Evolutionary conservation across 208 protist species (phyloP), one percentile per base, ranked within the genome.

Genomic region (Crithidia mellificae): DNA sequence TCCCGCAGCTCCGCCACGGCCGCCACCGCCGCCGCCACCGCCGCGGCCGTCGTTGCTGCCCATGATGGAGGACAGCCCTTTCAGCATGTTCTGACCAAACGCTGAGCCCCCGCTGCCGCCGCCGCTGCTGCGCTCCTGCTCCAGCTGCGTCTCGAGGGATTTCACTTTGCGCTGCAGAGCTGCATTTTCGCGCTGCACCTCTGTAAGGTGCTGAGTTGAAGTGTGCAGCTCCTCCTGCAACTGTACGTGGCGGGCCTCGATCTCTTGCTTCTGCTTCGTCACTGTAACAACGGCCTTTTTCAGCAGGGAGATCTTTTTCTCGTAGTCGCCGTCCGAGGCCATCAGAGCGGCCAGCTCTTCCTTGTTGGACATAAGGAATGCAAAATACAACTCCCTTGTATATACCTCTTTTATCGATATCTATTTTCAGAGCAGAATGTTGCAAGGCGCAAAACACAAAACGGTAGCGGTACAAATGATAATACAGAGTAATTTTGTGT

Each of bases 231-330:
- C 76, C 22, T 78, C 73, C 51, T 81, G 77, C 49, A 94, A 69
- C 58, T 84, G 58, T 9, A 61, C 27, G 22, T 91, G 81, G 25
- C 84, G 70, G 25, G 55, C 57, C 62, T 93, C 86, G 14, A 92
- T 51, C 55, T 91, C 64, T 41, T 92, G 86, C 72, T 93, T 94
- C 46, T 93, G 88, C 51, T 84, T 83, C n/a, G 91, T 94, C 19
- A 92, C 83, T 17, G 63, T 81, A 11, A 92, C 85, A 29, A 94
- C 86, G 6, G 88, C 88, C 61, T 86, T 92, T 68, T 93, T 93
- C 2, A 96, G 70, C 22, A 93, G 63, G 22, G 85, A 84, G 56
- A 93, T 91, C 67, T 93, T 96, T 57, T 89, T 83, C 56, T 92
- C 78, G 38, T 69, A 68, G 44, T 92, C 84, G 17, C 86, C 87